Conservation (phyloP, 495 filamentous ascomycete genomes). For the Oleoguttula mirabilis region DNA sequence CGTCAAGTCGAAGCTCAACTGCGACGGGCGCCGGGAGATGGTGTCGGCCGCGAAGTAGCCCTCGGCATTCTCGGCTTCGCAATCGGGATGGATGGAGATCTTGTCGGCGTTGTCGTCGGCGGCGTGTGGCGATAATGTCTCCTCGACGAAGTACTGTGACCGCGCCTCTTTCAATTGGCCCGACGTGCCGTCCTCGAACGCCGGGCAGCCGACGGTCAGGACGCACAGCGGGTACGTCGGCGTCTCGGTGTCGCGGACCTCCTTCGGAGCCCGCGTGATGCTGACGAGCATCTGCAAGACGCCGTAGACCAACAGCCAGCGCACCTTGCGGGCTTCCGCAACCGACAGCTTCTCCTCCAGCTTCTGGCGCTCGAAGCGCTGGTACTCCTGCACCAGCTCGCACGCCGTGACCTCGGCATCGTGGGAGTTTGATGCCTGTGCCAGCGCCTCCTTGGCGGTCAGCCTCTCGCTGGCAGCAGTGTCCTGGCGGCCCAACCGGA, state of each 20-base stretch:
- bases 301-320: constrained; percentile 65
- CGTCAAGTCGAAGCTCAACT: constrained; percentile 4
- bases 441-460: constrained; percentile 26
- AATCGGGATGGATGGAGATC: constrained; percentile 29
- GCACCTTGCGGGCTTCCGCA: constrained; percentile 33
- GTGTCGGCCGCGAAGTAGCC: constrained; percentile 27
- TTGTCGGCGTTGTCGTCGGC: not conserved
- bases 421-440: constrained; percentile 31
- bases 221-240: constrained; percentile 30
- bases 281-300: constrained; percentile 45
- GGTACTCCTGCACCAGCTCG: constrained; percentile 35
- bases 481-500: constrained; percentile 25
- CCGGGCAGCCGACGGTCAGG: constrained; percentile 11
- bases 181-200: not conserved
- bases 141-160: not conserved
- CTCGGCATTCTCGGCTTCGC: constrained; percentile 23
- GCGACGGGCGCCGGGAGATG: constrained; percentile 8
- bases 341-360: constrained; percentile 31
- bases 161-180: not conserved
- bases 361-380: constrained; percentile 31
- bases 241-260: constrained; percentile 26
- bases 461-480: constrained; percentile 20
- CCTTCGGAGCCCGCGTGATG: constrained; percentile 27
- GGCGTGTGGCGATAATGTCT: not conserved
- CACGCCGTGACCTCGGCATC: constrained; percentile 23